These are phyloP conservation scores for Colletotrichum viniferum DNA, from an alignment of 2,329 filamentous ascomycete genomes.

Conservation along the genomic window DNA sequence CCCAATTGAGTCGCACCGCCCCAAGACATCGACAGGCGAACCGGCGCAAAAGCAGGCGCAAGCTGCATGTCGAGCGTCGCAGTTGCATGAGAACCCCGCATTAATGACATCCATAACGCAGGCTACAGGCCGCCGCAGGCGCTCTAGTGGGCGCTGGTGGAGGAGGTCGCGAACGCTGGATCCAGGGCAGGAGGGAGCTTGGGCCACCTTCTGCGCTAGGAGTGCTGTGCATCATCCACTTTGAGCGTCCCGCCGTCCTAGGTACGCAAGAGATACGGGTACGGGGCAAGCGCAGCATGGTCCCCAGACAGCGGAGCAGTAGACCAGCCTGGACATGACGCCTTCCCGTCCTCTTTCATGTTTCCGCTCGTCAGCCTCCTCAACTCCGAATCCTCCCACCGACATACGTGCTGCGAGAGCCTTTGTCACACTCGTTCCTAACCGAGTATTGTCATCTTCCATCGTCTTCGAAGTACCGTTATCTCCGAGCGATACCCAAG, in stretches of 20 bases:
- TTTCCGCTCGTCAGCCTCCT: background rate
- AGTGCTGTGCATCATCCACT: background rate
- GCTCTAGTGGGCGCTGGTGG: background rate
- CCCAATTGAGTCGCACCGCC: background rate
- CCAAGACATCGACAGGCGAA: background rate
- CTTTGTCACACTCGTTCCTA: background rate
- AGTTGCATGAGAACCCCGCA: conserved; percentile 8
- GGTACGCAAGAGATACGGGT: background rate
- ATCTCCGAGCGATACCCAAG: background rate
- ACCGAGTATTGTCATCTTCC: background rate
- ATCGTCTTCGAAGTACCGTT: background rate
- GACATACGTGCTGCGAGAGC: background rate
- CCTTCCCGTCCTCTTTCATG: background rate
- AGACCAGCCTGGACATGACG: conserved; percentile 5
- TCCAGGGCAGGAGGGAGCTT: conserved; percentile 38
- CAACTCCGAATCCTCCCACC: background rate
- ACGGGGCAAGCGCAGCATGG: background rate
- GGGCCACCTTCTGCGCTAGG: conserved; percentile 21
- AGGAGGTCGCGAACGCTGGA: background rate
- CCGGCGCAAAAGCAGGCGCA: background rate
- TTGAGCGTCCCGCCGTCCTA: background rate
- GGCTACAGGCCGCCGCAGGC: background rate
- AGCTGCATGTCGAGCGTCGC: background rate
- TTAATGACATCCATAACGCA: background rate
- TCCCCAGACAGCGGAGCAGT: background rate